Percentiles rank a stretch among this genome's conserved stretches.
Conservation (phyloP, 78 protist genomes). For the Speleostelium caveatum region DNA sequence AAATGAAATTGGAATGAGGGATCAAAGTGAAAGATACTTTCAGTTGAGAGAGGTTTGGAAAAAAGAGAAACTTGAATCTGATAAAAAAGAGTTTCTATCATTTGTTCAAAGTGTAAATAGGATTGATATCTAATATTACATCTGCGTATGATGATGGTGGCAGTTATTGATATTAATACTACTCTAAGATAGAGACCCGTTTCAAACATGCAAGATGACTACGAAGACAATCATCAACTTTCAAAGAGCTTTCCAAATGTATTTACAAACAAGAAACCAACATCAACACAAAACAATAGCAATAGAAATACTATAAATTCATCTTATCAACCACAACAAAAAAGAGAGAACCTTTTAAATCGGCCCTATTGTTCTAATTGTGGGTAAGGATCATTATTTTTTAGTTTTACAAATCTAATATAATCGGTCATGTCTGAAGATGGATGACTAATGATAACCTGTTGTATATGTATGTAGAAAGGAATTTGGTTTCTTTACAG, state of each 20-base stretch:
- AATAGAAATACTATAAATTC: background rate
- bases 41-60: background rate
- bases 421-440: background rate
- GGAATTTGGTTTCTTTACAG: constrained; percentile 61
- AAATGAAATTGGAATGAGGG: too few relatives aligned
- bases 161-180: too few relatives aligned
- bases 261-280: constrained; percentile 8
- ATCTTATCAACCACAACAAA: constrained; percentile 1
- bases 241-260: constrained; percentile 33
- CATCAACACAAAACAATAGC: background rate
- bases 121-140: too few relatives aligned
- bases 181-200: too few relatives aligned
- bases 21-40: background rate
- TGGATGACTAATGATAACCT: background rate
- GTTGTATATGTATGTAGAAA: background rate
- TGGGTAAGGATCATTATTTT: constrained; percentile 15
- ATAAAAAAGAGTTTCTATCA: background rate
- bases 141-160: too few relatives aligned
- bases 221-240: background rate
- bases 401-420: background rate
- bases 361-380: constrained; percentile 43
- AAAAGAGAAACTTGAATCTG: background rate
- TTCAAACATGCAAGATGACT: background rate
- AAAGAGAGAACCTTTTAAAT: constrained; percentile 13
- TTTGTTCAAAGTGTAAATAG: background rate